These are phyloP conservation scores for Pyrus communis DNA, from an alignment of 306 rosid species.

Conservation along the genomic window DNA sequence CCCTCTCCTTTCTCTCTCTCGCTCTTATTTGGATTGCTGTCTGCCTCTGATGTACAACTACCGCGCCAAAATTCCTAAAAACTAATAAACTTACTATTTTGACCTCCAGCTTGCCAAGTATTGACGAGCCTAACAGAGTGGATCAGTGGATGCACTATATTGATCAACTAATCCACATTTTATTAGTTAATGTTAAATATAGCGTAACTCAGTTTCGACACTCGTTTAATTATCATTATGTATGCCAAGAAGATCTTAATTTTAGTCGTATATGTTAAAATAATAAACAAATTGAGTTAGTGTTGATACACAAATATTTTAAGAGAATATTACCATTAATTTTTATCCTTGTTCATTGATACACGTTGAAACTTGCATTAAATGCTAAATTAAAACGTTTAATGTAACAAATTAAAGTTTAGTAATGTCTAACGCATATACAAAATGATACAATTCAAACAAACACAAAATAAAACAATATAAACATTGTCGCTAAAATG, in stretches of 20 bases:
- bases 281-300: background rate
- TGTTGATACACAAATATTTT: no score
- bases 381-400: background rate
- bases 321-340: no score
- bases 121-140: background rate
- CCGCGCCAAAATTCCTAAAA: constrained; percentile 12
- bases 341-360: no score
- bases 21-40: constrained; percentile 18
- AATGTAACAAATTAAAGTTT: no score
- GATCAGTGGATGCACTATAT: no score
- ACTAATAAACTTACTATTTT: constrained; percentile 5
- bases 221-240: no score
- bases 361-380: background rate
- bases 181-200: no score
- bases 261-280: background rate
- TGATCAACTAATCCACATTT: no score
- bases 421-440: background rate
- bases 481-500: background rate
- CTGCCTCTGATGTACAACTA: constrained; percentile 26
- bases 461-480: background rate
- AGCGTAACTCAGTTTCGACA: no score
- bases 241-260: no score
- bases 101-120: background rate
- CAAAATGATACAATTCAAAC: background rate
- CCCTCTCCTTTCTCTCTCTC: constrained; percentile 13